These are phyloP conservation scores for Fragaria vesca DNA, from an alignment of 306 rosid species.

Conservation along the genomic window DNA sequence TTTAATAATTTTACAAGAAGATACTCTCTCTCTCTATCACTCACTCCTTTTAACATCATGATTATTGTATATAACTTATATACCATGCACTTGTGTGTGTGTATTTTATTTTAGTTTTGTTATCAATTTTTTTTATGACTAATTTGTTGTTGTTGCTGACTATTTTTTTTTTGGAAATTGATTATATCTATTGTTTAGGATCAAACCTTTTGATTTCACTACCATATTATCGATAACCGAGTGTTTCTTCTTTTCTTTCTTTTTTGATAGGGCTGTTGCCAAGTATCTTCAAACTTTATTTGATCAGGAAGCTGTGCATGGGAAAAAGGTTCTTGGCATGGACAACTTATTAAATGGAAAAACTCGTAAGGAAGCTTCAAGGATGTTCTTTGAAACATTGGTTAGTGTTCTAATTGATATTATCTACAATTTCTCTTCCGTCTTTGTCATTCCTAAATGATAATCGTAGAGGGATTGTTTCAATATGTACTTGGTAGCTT, in stretches of 20 bases:
- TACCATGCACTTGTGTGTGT: neutral
- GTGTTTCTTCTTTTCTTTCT: neutral
- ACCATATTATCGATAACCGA: conserved; percentile 11
- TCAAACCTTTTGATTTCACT: neutral
- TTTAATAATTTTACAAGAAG: neutral
- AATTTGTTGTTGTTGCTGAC: neutral
- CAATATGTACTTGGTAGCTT: neutral
- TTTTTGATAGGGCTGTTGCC: conserved; percentile 75
- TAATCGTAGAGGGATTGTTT: neutral
- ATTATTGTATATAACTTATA: neutral
- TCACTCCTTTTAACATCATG: neutral
- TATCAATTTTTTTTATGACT: neutral
- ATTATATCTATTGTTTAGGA: neutral
- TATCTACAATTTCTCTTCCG: conserved; percentile 2
- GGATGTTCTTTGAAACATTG: conserved; percentile 79
- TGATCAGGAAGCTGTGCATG: conserved; percentile 67
- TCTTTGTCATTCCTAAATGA: neutral
- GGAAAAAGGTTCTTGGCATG: conserved; percentile 63
- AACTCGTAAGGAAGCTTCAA: conserved; percentile 73
- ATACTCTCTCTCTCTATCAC: neutral
- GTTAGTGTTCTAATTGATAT: conserved; percentile 44
- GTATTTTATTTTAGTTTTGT: neutral
- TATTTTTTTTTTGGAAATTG: neutral
- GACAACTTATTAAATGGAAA: conserved; percentile 65
- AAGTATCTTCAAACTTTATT: conserved; percentile 87